These are phyloP conservation scores for Xanthoparmelia taractica DNA, from an alignment of 495 filamentous ascomycete genomes.

Conservation along the genomic window DNA sequence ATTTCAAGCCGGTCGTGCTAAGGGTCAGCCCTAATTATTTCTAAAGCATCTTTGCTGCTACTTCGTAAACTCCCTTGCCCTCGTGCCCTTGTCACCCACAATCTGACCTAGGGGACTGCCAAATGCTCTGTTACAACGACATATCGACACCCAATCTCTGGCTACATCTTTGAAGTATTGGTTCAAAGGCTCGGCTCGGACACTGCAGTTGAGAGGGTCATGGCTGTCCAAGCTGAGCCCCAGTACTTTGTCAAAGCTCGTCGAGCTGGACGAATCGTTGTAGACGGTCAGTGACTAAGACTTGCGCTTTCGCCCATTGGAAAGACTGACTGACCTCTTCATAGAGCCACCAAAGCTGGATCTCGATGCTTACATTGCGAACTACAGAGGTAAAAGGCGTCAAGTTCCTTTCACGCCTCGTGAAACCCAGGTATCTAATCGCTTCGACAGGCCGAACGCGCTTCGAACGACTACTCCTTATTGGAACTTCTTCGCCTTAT, in stretches of 20 bases:
- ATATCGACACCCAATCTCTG: no score
- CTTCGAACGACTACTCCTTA: conserved; percentile 71
- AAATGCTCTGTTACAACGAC: no score
- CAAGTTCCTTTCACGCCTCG: background rate
- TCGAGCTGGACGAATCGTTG: conserved; percentile 21
- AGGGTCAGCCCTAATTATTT: no score
- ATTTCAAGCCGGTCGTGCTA: background rate
- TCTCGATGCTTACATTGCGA: conserved; percentile 82
- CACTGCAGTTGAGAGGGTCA: background rate
- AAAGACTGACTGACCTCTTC: background rate
- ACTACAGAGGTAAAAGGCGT: conserved; percentile 66
- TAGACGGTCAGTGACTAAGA: conserved; percentile 16
- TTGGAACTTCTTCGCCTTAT: conserved; percentile 67
- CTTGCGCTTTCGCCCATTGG: background rate
- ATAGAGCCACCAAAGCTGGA: conserved; percentile 83
- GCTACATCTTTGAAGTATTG: conserved; percentile 20
- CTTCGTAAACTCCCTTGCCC: no score
- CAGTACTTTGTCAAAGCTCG: conserved; percentile 23
- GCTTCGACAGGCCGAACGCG: conserved; percentile 53
- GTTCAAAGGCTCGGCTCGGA: background rate
- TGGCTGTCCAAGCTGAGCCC: conserved; percentile 12
- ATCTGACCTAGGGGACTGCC: no score
- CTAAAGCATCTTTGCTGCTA: no score
- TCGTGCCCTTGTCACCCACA: no score
- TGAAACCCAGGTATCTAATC: background rate